Conservation (phyloP, 192 early-diverging fungal genomes). For the Umbelopsis vinacea region DNA sequence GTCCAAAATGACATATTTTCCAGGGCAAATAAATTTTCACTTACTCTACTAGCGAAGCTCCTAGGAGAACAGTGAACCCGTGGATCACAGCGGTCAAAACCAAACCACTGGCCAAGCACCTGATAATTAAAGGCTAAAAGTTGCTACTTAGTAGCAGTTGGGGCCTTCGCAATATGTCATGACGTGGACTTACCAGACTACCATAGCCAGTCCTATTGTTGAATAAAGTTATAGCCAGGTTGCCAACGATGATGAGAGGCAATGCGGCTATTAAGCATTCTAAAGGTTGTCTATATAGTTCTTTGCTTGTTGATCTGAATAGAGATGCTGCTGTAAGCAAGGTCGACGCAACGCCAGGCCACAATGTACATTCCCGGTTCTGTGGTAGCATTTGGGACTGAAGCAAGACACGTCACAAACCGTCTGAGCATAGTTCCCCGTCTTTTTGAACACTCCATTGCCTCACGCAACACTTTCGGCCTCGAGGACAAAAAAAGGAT, state of each 20-base stretch:
- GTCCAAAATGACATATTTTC: background rate
- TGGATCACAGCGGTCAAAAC: background rate
- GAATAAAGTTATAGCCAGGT: background rate
- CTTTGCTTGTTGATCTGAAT: background rate
- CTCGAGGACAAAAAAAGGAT: constrained; percentile 33
- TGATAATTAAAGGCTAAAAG: background rate
- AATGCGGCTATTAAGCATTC: background rate
- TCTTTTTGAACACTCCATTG: background rate
- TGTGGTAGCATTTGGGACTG: constrained; percentile 2
- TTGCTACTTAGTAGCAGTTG: background rate
- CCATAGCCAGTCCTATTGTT: background rate
- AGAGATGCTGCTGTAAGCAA: constrained; percentile 9
- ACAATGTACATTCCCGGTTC: background rate
- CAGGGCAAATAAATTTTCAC: background rate
- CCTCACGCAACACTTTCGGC: background rate
- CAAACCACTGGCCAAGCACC: background rate
- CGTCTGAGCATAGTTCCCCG: background rate
- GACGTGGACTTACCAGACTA: background rate
- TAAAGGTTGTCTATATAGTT: background rate
- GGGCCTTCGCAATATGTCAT: background rate
- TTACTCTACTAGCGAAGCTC: background rate
- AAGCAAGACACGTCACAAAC: constrained; percentile 20
- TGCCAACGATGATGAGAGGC: constrained; percentile 2
- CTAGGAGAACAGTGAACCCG: background rate
- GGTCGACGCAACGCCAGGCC: background rate